phyloP scores from a whole-genome alignment of 352 stramenopile species.

The Globisporangium canariense region DNA sequence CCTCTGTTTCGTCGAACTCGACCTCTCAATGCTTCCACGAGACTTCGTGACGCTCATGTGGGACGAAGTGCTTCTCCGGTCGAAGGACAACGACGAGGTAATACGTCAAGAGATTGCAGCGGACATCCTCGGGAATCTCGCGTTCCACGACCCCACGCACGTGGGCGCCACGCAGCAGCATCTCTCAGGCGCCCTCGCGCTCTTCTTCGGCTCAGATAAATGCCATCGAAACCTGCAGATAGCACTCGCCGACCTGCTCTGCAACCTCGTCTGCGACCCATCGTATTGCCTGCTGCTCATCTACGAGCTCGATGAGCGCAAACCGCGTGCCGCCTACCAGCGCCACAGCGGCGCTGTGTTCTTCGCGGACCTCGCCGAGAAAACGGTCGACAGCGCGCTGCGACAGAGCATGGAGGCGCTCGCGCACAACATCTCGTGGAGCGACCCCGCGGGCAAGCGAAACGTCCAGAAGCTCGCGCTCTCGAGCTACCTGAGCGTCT shows the following conservation, averaged over 20 bases:
- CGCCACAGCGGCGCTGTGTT: conserved; percentile 59
- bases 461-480: conserved; percentile 65
- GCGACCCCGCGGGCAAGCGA: conserved; percentile 60
- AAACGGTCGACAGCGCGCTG: conserved; percentile 31
- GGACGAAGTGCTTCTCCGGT: conserved; percentile 20
- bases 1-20: conserved; percentile 29
- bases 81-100: conserved; percentile 16
- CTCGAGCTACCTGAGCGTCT: conserved; percentile 57
- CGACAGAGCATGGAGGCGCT: conserved; percentile 61
- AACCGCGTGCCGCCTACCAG: conserved; percentile 27
- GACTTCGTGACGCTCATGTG: conserved; percentile 27
- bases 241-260: conserved; percentile 50
- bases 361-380: conserved; percentile 49
- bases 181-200: conserved; percentile 27
- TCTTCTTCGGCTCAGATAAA: conserved; percentile 27
- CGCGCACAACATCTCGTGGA: conserved; percentile 74
- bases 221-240: conserved; percentile 27
- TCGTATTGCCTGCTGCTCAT: conserved; percentile 50
- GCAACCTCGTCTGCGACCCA: conserved; percentile 55
- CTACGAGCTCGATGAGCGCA: conserved; percentile 63
- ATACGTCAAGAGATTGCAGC: conserved; percentile 26
- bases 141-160: conserved; percentile 17
- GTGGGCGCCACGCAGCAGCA: conserved; percentile 24
- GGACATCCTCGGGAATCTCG: conserved; percentile 42
- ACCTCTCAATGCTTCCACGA: conserved; percentile 13